Evolutionary conservation across 495 filamentous ascomycete genomes (phyloP).

Genomic region (Cercophora newfieldiana): DNA sequence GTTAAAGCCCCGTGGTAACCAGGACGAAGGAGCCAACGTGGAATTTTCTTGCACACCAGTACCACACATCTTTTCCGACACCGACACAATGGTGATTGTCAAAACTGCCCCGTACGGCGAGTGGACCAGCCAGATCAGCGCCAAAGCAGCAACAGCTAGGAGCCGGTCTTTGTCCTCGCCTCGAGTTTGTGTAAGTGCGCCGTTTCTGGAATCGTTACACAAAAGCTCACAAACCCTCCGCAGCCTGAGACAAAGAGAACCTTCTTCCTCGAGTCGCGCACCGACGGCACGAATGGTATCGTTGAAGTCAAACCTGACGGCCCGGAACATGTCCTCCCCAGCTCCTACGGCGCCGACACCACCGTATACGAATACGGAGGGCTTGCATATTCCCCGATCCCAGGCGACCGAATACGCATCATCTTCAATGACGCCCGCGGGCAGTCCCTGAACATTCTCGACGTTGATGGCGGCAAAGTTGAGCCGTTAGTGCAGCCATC

Average conservation of each 20-base stretch:
- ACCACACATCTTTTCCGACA: not conserved
- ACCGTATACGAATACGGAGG: constrained; percentile 51
- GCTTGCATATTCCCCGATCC: constrained; percentile 32
- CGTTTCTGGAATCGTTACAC: not conserved
- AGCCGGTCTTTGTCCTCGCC: constrained; percentile 29
- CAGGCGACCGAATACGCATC: constrained; percentile 34
- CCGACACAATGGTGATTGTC: constrained; percentile 11
- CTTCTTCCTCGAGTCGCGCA: constrained; percentile 42
- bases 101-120: constrained; percentile 41
- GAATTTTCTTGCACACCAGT: not conserved
- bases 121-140: constrained; percentile 47
- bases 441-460: constrained; percentile 39
- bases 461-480: constrained; percentile 30
- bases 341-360: constrained; percentile 40
- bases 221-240: not conserved
- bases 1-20: not conserved
- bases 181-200: constrained; percentile 29
- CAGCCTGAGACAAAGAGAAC: constrained; percentile 29
- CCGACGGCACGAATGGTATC: constrained; percentile 32
- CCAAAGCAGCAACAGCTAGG: constrained; percentile 37
- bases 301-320: constrained; percentile 36
- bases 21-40: not conserved
- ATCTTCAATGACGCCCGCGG: constrained; percentile 43
- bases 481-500: constrained; percentile 28
- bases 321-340: constrained; percentile 42